phyloP scores from a whole-genome alignment of 805 yeast species.

The Saccharomycopsis olivae region DNA sequence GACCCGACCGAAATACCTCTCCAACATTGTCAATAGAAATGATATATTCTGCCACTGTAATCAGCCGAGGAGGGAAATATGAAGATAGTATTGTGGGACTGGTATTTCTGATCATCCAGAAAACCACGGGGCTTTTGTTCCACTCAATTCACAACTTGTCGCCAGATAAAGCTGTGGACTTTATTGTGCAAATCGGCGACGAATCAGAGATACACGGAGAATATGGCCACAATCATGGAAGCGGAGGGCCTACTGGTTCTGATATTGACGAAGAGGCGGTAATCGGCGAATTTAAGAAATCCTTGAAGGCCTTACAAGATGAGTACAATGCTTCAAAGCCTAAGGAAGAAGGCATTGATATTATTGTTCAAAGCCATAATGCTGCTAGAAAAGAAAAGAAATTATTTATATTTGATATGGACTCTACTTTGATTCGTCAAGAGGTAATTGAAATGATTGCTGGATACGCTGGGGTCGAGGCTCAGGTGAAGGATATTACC shows the following conservation, averaged over 20 bases:
- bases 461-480: conserved; percentile 84
- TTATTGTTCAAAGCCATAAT: conserved; percentile 31
- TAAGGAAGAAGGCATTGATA: conserved; percentile 26
- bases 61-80: no score
- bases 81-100: no score
- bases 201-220: neutral
- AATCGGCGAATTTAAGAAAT: neutral
- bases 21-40: no score
- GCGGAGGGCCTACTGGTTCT: no score
- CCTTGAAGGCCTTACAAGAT: conserved; percentile 2
- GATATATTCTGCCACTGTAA: no score
- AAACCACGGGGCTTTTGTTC: conserved; percentile 10
- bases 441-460: conserved; percentile 97
- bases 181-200: conserved; percentile 8
- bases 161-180: conserved; percentile 17
- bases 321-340: conserved; percentile 4
- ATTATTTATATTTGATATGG: conserved; percentile 92
- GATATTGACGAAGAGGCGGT: conserved; percentile 1
- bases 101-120: no score
- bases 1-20: no score
- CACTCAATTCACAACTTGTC: conserved; percentile 11
- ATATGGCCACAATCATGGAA: neutral
- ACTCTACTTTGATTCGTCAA: conserved; percentile 88
- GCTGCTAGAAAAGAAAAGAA: conserved; percentile 30
- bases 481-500: conserved; percentile 78